These are phyloP conservation scores for Vitis hybrid DNA, from an alignment of 177 flowering plant genomes.

Conservation along the genomic window DNA sequence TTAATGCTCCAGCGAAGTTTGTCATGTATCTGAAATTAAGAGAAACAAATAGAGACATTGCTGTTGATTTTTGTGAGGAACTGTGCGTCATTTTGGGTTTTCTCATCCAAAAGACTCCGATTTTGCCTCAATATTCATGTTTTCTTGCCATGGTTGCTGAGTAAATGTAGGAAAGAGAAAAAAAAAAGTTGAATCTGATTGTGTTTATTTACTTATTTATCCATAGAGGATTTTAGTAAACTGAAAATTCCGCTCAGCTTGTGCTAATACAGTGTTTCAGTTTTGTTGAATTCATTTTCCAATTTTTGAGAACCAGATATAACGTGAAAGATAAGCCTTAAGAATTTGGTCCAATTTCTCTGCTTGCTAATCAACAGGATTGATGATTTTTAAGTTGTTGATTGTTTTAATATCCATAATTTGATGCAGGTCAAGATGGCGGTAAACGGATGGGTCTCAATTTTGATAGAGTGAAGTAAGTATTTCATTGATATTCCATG, in stretches of 20 bases:
- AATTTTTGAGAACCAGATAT: background rate
- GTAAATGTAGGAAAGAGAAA: background rate
- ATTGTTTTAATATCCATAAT: constrained; percentile 1
- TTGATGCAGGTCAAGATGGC: constrained; percentile 76
- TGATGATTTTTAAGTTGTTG: background rate
- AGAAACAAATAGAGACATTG: no score
- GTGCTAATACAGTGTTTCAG: no score
- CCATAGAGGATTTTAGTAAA: no score
- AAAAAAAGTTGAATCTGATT: no score
- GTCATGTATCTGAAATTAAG: no score
- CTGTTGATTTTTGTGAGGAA: no score
- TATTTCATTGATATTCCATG: constrained; percentile 6
- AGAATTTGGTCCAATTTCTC: background rate
- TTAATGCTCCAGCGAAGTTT: no score
- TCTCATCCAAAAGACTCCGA: no score
- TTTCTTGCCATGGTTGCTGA: background rate
- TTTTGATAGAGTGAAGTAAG: constrained; percentile 92
- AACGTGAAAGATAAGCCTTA: background rate
- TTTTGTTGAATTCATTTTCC: background rate
- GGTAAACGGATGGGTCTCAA: constrained; percentile 91
- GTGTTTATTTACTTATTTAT: no score
- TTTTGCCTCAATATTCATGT: no score
- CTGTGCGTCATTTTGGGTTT: no score
- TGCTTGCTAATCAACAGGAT: background rate
- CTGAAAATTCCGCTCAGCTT: no score